phyloP scores from a whole-genome alignment of 768 basidiomycete species.

The Boletus reticulatus region DNA sequence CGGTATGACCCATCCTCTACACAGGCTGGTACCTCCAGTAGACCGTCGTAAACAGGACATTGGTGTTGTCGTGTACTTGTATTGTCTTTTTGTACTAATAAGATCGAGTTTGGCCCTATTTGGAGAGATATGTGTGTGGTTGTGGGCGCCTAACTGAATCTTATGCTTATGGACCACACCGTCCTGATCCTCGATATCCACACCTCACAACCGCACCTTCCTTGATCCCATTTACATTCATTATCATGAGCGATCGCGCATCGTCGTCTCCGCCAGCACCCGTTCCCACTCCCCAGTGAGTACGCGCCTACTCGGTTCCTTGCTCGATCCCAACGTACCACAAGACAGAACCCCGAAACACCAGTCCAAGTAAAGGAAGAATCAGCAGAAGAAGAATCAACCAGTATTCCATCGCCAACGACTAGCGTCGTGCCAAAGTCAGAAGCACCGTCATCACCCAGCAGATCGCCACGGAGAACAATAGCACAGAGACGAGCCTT shows the following conservation, averaged over 20 bases:
- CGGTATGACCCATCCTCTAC: conserved; percentile 29
- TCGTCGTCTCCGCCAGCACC: background rate
- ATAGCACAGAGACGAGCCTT: conserved; percentile 48
- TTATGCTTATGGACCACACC: too few species aligned
- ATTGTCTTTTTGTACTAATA: background rate
- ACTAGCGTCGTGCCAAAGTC: background rate
- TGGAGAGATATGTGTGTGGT: background rate
- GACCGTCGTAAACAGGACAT: conserved; percentile 12
- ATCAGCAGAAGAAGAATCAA: background rate
- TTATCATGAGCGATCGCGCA: conserved; percentile 31
- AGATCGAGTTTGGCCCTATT: conserved; percentile 3
- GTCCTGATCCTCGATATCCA: too few species aligned
- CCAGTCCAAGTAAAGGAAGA: conserved; percentile 16
- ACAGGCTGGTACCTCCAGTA: conserved; percentile 4
- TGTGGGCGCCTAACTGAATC: background rate
- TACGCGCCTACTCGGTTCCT: background rate
- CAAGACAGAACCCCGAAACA: conserved; percentile 13
- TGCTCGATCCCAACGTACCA: conserved; percentile 5
- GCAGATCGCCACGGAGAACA: conserved; percentile 18
- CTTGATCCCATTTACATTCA: conserved; percentile 25
- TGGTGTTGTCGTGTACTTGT: background rate
- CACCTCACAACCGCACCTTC: too few species aligned
- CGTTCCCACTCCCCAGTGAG: conserved; percentile 15
- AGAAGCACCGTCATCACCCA: background rate
- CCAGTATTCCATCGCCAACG: conserved; percentile 5